Conservation (phyloP, 2,329 filamentous ascomycete species). For the Sporothrix schenckii region DNA sequence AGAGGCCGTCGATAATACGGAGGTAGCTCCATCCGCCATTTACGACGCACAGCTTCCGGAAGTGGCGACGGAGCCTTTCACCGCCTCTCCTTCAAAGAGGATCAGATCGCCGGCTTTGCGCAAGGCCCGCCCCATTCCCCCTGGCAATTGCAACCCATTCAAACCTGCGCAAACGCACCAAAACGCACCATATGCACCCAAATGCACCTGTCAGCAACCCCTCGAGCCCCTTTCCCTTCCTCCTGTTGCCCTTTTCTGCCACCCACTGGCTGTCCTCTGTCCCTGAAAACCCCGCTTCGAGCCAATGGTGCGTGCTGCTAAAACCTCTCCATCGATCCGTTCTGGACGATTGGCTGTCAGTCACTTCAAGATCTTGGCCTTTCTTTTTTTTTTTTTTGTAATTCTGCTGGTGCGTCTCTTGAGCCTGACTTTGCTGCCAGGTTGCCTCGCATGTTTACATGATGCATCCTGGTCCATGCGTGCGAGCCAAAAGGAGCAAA, state of each 20-base stretch:
- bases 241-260: not conserved
- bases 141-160: constrained; percentile 26
- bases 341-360: constrained; percentile 17
- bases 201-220: constrained; percentile 10
- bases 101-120: not conserved
- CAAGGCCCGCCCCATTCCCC: not conserved
- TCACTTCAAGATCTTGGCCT: not conserved
- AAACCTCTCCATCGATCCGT: not conserved
- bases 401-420: not conserved
- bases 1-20: no score
- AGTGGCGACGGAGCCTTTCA: not conserved
- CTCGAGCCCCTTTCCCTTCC: constrained; percentile 3
- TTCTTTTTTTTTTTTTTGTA: constrained; percentile 12
- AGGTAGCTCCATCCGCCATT: not conserved
- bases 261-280: not conserved
- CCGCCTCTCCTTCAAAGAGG: not conserved
- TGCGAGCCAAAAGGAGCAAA: not conserved
- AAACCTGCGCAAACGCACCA: constrained; percentile 11
- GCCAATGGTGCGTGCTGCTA: not conserved
- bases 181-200: not conserved
- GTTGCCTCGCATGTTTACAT: not conserved
- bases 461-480: not conserved
- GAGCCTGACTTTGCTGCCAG: not conserved
- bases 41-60: not conserved
- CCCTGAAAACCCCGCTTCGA: constrained; percentile 8